phyloP scores from a whole-genome alignment of 306 rosid genomes.

The Cucumis hystrix region DNA sequence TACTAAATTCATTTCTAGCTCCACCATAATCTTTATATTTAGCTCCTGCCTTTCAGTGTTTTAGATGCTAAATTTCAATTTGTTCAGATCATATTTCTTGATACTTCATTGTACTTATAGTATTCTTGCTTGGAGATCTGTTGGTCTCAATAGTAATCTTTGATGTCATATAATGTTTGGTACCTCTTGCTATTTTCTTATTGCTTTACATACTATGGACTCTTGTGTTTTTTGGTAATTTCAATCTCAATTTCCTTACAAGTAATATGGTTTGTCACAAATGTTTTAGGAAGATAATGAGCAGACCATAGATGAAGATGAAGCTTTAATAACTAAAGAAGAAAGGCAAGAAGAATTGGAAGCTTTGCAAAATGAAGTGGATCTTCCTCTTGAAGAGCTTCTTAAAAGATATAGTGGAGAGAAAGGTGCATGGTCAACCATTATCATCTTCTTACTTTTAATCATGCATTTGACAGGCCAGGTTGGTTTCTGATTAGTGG shows the following conservation, averaged over 20 bases:
- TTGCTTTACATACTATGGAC: not conserved
- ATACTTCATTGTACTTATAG: not conserved
- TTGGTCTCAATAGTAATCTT: not conserved
- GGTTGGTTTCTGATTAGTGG: not conserved
- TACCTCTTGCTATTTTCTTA: no score
- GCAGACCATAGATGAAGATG: constrained; percentile 78
- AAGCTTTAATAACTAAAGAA: constrained; percentile 64
- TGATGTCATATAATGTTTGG: not conserved
- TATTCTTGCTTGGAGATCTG: not conserved
- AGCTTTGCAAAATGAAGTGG: constrained; percentile 71
- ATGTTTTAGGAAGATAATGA: constrained; percentile 91
- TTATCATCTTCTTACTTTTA: not conserved
- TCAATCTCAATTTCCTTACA: not conserved
- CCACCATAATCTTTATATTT: not conserved
- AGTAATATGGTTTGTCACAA: constrained; percentile 15
- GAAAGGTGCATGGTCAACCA: constrained; percentile 35
- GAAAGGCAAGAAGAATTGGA: constrained; percentile 83
- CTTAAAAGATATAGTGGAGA: constrained; percentile 54
- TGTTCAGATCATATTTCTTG: not conserved
- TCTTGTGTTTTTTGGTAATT: not conserved
- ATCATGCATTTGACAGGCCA: not conserved
- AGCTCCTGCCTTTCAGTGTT: not conserved
- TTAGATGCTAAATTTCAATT: not conserved
- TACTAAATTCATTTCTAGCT: not conserved
- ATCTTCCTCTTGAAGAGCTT: constrained; percentile 89